Evolutionary conservation across 2,329 filamentous ascomycete genomes (phyloP).

Genomic region (Alternaria ventricosa): DNA sequence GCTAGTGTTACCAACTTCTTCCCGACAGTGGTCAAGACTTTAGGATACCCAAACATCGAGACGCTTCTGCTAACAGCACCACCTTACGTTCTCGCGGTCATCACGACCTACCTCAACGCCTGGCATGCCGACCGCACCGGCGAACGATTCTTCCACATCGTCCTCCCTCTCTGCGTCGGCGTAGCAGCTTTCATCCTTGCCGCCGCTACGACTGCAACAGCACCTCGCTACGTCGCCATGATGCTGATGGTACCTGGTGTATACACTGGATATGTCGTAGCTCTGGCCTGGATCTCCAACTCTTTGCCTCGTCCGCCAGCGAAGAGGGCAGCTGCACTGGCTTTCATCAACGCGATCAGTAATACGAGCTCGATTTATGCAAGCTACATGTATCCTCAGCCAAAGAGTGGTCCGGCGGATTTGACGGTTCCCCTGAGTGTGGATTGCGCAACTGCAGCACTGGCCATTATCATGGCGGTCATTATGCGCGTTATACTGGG

Average conservation of each 20-base stretch:
- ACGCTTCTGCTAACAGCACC: slow-evolving; percentile 58
- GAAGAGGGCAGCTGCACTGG: slow-evolving; percentile 75
- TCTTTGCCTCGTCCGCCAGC: slow-evolving; percentile 76
- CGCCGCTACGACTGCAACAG: slow-evolving; percentile 65
- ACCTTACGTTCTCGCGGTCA: slow-evolving; percentile 58
- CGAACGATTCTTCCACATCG: slow-evolving; percentile 74
- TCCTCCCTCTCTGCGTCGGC: slow-evolving; percentile 66
- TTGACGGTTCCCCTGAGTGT: slow-evolving; percentile 68
- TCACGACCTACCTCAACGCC: slow-evolving; percentile 69
- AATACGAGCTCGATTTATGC: slow-evolving; percentile 75
- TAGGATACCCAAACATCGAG: slow-evolving; percentile 62
- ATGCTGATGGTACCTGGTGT: slow-evolving; percentile 72
- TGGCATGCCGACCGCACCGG: slow-evolving; percentile 75
- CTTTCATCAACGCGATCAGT: slow-evolving; percentile 76
- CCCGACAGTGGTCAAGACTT: slow-evolving; percentile 66
- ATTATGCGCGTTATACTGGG: slow-evolving; percentile 68
- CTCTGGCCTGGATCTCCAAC: slow-evolving; percentile 76
- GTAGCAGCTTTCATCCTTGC: slow-evolving; percentile 72
- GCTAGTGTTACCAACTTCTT: slow-evolving; percentile 60
- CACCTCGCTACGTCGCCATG: slow-evolving; percentile 72
- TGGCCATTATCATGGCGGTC: slow-evolving; percentile 70
- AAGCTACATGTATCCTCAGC: slow-evolving; percentile 69
- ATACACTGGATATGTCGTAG: slow-evolving; percentile 68
- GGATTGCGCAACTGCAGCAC: slow-evolving; percentile 68
- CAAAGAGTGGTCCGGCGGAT: slow-evolving; percentile 39